Evolutionary conservation across 148 eudicot genomes (phyloP), one percentile per base, ranked within the genome.

Genomic region (Rhododendron griersonianum): DNA sequence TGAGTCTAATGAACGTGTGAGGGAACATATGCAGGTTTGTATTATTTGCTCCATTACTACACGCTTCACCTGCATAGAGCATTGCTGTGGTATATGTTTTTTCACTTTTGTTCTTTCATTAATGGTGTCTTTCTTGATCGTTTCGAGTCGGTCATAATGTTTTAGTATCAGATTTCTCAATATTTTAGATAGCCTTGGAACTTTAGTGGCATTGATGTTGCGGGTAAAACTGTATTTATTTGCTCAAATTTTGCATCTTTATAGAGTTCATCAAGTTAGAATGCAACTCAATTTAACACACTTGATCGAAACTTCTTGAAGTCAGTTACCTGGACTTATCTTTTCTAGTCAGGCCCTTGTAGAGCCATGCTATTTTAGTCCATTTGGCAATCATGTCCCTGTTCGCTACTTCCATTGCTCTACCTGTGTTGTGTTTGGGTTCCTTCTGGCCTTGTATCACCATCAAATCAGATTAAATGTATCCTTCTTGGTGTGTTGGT

Each of bases 1-100:
- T 87, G 99, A 98, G 88, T 84, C 98, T 85, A 93, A 93, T 90
- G 99, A 98, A 89, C 93, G 94, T 82, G 87, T 96, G n/a, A 93
- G 95, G 92, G 91, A 93, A 21, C 99, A 98, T 89, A 95, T 98
- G 98, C 99, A 97, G 99, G 99, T 97, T 74, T 82, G 51, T 73
- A 73, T 82, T 78, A 25, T 53, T 47, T 80, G 65, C 84, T 81
- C 73, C 85, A 39, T 81, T 61, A 16, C 23, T 71, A 13, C 59
- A 47, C 37, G 10, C 15, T 47, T 76, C 37, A 67, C 18, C 65
- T 44, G 71, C 63, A 57, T 77, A 33, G 45, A 55, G n/a, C 33
- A 81, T 78, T 83, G 39, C 37, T 39, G 48, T 41, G 14, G 44
- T 86, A 39, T 82, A 33, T 65, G 71, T 65, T 23, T 78, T 81